Base-by-base conservation (phyloP, 179 eudicot species). In the Dionaea muscipula region DNA sequence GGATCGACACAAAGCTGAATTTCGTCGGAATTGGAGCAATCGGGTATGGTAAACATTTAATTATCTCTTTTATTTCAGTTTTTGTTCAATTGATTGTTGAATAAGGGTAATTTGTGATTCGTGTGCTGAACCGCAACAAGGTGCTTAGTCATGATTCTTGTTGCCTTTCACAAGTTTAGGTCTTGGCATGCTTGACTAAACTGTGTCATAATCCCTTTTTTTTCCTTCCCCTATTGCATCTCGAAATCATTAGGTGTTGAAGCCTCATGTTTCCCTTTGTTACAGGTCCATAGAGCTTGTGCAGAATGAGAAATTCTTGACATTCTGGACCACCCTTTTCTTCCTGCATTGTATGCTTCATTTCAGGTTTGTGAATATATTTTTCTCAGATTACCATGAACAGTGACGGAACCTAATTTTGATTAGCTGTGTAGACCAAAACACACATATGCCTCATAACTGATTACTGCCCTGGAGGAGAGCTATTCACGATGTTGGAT, bases 81-180 rank as follows among this genome's bases (percentile, higher is more conserved):
- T n/a, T n/a, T n/a, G n/a, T n/a, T n/a, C n/a, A n/a, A n/a, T n/a
- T n/a, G n/a, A n/a, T n/a, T n/a, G n/a, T n/a, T n/a, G n/a, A n/a
- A n/a, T n/a, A n/a, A n/a, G n/a, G n/a, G n/a, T n/a, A n/a, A n/a
- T n/a, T n/a, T n/a, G n/a, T n/a, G n/a, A n/a, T n/a, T n/a, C n/a
- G n/a, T n/a, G n/a, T 93, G 99, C 82, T 93, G 18, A 93, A 85
- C 55, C 79, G 96, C 47, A 93, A 93, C 75, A 93, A 89, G 95
- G 95, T 81, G 69, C 13, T 33, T 38, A 15, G 18, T 26, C 28
- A 37, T 6, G 31, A 40, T 22, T 65, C n/a, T 43, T 26, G 20
- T 51, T 43, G 7, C 26, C 15, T 19, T 27, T 21, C 37, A 28
- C 5, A 8, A 28, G 35, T 28, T 28, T n/a, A n/a, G n/a, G n/a